phyloP scores from a whole-genome alignment of 2,329 filamentous ascomycete species.

The Drechslera avenae region DNA sequence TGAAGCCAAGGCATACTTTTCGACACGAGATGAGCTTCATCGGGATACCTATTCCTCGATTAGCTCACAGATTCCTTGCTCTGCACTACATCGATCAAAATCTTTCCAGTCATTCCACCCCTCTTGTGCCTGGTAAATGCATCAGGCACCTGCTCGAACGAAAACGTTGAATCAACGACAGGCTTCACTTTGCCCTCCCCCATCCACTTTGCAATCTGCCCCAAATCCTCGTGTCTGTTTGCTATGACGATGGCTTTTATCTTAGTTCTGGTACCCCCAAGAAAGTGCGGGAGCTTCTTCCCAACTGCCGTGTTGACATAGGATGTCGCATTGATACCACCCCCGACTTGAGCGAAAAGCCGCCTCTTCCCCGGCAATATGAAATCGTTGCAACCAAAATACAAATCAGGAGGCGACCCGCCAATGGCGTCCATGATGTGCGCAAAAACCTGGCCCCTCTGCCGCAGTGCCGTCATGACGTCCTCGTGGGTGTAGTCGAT shows the following conservation, averaged over 20 bases:
- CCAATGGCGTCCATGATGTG: conserved; percentile 63
- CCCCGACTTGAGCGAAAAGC: conserved; percentile 7
- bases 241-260: neutral
- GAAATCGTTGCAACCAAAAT: conserved; percentile 6
- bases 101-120: conserved; percentile 61
- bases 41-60: neutral
- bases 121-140: conserved; percentile 63
- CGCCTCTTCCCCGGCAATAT: conserved; percentile 8
- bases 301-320: too few relatives aligned
- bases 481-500: conserved; percentile 61
- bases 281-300: neutral
- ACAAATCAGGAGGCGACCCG: conserved; percentile 26
- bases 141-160: conserved; percentile 59
- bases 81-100: conserved; percentile 33
- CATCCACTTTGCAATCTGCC: conserved; percentile 59
- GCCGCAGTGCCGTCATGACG: conserved; percentile 53
- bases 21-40: too few relatives aligned
- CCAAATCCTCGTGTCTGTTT: conserved; percentile 9
- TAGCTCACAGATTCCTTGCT: neutral
- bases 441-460: conserved; percentile 54
- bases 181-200: conserved; percentile 61
- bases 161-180: conserved; percentile 60
- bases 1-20: too few relatives aligned
- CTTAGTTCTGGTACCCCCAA: conserved; percentile 1
- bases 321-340: neutral